Evolutionary conservation across 345 rosid genomes (phyloP).

Genomic region (Eucalyptus regnans): DNA sequence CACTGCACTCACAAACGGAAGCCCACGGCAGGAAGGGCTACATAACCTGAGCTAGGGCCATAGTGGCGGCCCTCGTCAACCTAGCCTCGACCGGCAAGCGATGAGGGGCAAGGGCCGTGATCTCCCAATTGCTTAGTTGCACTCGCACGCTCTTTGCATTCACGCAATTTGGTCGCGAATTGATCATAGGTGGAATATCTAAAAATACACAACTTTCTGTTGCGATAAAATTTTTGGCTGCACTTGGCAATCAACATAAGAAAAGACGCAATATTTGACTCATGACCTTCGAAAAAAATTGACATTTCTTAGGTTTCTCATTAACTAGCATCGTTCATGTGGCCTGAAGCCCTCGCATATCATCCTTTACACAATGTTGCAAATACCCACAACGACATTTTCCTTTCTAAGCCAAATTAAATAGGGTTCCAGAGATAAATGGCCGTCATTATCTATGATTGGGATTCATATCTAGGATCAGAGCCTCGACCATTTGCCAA

Average conservation of each 20-base stretch:
- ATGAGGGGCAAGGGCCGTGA: rapidly evolving
- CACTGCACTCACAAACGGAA: background rate
- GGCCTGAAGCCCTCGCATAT: background rate
- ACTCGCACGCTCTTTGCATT: background rate
- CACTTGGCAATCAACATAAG: background rate
- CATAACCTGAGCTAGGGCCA: background rate
- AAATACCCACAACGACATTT: background rate
- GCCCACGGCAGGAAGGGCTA: background rate
- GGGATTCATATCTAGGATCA: background rate
- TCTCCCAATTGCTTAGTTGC: rapidly evolving
- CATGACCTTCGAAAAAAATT: background rate
- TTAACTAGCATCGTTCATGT: rapidly evolving
- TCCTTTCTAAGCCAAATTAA: background rate
- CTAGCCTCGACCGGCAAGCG: background rate
- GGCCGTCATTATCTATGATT: rapidly evolving
- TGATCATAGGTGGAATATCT: background rate
- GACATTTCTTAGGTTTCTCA: background rate
- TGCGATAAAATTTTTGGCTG: background rate
- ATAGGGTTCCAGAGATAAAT: no score
- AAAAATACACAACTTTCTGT: background rate
- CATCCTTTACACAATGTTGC: background rate
- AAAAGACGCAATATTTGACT: no score
- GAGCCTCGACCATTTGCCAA: background rate
- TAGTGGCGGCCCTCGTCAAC: background rate
- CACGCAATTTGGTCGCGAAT: background rate